Base-by-base conservation (phyloP, 495 filamentous ascomycete species). In the Amphirosellinia nigrospora region DNA sequence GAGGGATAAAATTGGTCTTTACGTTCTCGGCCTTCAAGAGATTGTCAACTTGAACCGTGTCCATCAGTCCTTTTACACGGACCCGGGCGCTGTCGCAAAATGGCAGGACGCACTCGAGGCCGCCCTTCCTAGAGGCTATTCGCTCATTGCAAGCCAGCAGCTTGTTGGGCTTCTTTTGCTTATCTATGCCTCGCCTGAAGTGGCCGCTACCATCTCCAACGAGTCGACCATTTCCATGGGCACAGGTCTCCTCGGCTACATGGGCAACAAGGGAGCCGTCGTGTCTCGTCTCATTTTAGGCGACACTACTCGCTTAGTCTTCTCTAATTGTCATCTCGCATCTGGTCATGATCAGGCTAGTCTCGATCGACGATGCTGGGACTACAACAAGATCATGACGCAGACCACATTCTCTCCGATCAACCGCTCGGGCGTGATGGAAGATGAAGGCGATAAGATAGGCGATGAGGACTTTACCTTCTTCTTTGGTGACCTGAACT, bases 401-500 rank as follows among this genome's bases (percentile, higher is more conserved):
- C 87, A 94, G 36, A 89, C 93, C 15, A 88, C 84, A 66, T 98
- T 98, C 75, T 86, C 90, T 6, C 88, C 93, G 1, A 85, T 95
- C 21, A 82, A 83, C 50, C 81, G 89, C 63, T 84, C 86, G 4
- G 85, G 87, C 11, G 83, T 89, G 11, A 83, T 79, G 10, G 83
- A 86, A 38, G 84, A 85, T 41, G 78, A 79, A 1, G 82, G 81
- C 13, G 93, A 97, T 70, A 82, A 80, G n/a, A 90, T 99, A 70
- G 94, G 93, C 1, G 90, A 94, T 56, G 94, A 95, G 70, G 96
- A 98, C 77, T 94, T 97, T 80, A 87, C 90, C 1, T 97, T 98
- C 73, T 98, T 94, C 93, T 94, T 97, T 77, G 96, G 96, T 26
- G 96, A 99, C 79, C 85, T 99, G 10, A 99, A 99, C 79, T 99